These are phyloP conservation scores for Ephemerocybe angulata DNA, from an alignment of 768 basidiomycete genomes.

Conservation along the genomic window DNA sequence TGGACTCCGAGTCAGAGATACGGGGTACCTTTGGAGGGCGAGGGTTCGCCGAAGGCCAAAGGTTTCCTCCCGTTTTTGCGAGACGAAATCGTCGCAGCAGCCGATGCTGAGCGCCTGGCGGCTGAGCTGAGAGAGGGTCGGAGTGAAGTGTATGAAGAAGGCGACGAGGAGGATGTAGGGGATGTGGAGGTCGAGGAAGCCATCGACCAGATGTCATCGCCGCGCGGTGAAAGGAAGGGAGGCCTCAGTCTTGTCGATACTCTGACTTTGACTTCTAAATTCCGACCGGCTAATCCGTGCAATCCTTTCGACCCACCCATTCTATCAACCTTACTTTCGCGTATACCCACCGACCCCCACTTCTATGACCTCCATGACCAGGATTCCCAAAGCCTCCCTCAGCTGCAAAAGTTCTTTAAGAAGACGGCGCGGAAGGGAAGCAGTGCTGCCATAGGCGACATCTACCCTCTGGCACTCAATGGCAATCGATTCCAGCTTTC, in stretches of 20 bases:
- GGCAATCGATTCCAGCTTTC: slow-evolving; percentile 64
- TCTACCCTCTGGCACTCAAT: slow-evolving; percentile 57
- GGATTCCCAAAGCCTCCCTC: slow-evolving; percentile 58
- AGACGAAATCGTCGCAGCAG: slow-evolving; percentile 45
- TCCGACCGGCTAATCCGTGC: slow-evolving; percentile 83
- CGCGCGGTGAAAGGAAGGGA: slow-evolving; percentile 59
- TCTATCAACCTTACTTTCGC: slow-evolving; percentile 59
- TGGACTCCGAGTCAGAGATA: slow-evolving; percentile 39
- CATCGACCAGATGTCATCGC: slow-evolving; percentile 21
- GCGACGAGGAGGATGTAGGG: slow-evolving; percentile 28
- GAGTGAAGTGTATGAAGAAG: slow-evolving; percentile 26
- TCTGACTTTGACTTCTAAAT: slow-evolving; percentile 55
- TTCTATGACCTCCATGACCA: slow-evolving; percentile 57
- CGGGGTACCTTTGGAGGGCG: slow-evolving; percentile 16
- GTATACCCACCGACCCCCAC: slow-evolving; percentile 54
- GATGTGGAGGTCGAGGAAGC: slow-evolving; percentile 22
- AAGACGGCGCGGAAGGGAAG: slow-evolving; percentile 41
- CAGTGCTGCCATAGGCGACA: slow-evolving; percentile 30
- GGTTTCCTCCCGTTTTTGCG: slow-evolving; percentile 28
- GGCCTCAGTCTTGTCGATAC: slow-evolving; percentile 64
- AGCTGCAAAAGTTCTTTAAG: slow-evolving; percentile 69
- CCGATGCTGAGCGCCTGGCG: slow-evolving; percentile 51
- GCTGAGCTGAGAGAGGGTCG: slow-evolving; percentile 42
- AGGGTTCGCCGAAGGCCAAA: slow-evolving; percentile 19
- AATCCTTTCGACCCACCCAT: slow-evolving; percentile 75